Conservation (phyloP, 306 rosid genomes). For the Acmispon strigosus region DNA sequence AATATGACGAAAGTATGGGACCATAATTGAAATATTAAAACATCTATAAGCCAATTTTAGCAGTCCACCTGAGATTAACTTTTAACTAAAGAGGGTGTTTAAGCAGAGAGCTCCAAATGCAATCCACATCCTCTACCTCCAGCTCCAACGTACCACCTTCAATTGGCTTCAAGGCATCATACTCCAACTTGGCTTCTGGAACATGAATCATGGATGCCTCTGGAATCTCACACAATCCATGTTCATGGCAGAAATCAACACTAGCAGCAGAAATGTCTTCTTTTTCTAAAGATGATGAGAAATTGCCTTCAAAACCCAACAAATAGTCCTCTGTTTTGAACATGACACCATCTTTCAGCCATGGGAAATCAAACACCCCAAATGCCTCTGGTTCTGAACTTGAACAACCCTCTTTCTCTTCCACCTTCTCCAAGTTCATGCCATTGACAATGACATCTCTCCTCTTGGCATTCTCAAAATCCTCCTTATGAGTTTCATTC, state of each 20-base stretch:
- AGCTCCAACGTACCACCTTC: conserved; percentile 26
- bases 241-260: background rate
- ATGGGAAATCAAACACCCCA: conserved; percentile 70
- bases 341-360: conserved; percentile 60
- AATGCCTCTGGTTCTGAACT: background rate
- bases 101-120: conserved; percentile 44
- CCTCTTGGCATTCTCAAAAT: conserved; percentile 25
- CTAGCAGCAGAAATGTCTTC: conserved; percentile 3
- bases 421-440: background rate
- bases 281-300: conserved; percentile 32
- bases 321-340: conserved; percentile 41
- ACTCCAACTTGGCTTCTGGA: background rate
- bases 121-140: conserved; percentile 35
- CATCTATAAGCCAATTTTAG: conserved; percentile 1
- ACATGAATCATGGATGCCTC: no score
- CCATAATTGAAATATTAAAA: background rate
- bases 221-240: no score
- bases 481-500: background rate
- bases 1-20: background rate
- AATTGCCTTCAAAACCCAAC: conserved; percentile 30
- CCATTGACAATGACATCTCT: conserved; percentile 1
- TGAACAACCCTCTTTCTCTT: conserved; percentile 1
- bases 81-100: conserved; percentile 26
- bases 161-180: background rate
- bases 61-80: background rate